phyloP scores from a whole-genome alignment of 2,329 filamentous ascomycete species.

The Colletotrichum tanaceti region DNA sequence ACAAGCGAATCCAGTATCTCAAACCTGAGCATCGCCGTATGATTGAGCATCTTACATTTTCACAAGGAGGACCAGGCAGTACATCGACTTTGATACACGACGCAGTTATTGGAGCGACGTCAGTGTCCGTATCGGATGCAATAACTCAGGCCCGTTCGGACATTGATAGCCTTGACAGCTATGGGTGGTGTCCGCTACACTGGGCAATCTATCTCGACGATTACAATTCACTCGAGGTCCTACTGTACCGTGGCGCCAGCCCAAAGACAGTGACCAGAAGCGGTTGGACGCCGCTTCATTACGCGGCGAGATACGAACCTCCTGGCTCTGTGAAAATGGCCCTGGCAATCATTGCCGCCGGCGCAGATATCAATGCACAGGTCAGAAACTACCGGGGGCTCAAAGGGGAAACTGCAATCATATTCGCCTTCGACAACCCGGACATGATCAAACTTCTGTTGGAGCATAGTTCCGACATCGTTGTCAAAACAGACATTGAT shows the following conservation, averaged over 20 bases:
- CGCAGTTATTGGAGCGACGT: background rate
- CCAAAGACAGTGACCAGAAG: constrained; percentile 1
- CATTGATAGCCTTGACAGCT: constrained; percentile 13
- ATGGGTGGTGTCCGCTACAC: constrained; percentile 21
- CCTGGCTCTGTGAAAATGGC: constrained; percentile 14
- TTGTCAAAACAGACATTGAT: constrained; percentile 5
- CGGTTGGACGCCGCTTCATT: constrained; percentile 25
- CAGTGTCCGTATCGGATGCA: constrained; percentile 11
- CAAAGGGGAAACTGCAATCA: constrained; percentile 18
- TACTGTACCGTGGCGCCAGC: constrained; percentile 9
- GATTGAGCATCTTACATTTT: constrained; percentile 11
- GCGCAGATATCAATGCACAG: constrained; percentile 4
- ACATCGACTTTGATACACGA: constrained; percentile 24
- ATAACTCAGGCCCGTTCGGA: constrained; percentile 12
- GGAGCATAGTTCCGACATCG: background rate
- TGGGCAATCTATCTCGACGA: constrained; percentile 22
- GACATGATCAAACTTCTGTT: constrained; percentile 13
- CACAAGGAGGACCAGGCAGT: background rate
- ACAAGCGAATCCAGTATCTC: constrained; percentile 10
- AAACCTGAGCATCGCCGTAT: constrained; percentile 10
- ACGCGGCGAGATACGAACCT: constrained; percentile 12
- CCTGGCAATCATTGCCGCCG: background rate
- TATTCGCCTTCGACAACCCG: constrained; percentile 24
- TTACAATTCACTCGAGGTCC: constrained; percentile 3
- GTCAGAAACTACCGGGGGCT: background rate